These are phyloP conservation scores for Chaetomiaceae sp. DNA, from an alignment of 2,329 filamentous ascomycete genomes.

Conservation along the genomic window DNA sequence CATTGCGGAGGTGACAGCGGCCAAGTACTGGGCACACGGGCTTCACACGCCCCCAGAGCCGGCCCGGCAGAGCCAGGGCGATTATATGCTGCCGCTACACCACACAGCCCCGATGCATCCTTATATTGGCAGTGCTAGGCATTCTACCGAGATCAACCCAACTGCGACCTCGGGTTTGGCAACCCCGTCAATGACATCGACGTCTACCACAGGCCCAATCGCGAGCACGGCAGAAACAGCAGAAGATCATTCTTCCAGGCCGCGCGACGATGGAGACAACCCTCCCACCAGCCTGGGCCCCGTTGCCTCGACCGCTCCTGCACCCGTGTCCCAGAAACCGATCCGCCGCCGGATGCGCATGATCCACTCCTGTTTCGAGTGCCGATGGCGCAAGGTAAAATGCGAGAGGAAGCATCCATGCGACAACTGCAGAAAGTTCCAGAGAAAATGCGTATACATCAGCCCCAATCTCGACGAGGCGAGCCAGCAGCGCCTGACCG, in stretches of 20 bases:
- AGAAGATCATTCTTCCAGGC: neutral
- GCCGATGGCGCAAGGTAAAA: conserved; percentile 70
- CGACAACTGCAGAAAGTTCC: conserved; percentile 57
- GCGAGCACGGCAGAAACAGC: neutral
- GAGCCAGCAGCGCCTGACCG: conserved; percentile 64
- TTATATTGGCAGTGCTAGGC: neutral
- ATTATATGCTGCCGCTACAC: neutral
- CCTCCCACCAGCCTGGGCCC: neutral
- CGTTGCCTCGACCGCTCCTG: neutral
- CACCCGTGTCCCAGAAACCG: conserved; percentile 32
- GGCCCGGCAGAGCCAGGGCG: neutral
- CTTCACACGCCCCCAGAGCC: neutral
- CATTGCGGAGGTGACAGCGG: neutral
- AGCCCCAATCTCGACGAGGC: conserved; percentile 64
- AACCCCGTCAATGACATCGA: neutral
- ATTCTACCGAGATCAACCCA: no score
- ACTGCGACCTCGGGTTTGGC: neutral
- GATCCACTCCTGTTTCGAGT: conserved; percentile 67
- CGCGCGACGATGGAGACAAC: neutral
- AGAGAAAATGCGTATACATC: conserved; percentile 58
- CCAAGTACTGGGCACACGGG: conserved; percentile 8
- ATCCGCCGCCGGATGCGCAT: conserved; percentile 60
- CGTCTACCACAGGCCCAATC: neutral
- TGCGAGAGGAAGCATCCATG: conserved; percentile 73
- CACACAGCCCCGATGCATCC: neutral